These are phyloP conservation scores for Globisporangium orthogonon DNA, from an alignment of 352 stramenopile species.

Conservation along the genomic window DNA sequence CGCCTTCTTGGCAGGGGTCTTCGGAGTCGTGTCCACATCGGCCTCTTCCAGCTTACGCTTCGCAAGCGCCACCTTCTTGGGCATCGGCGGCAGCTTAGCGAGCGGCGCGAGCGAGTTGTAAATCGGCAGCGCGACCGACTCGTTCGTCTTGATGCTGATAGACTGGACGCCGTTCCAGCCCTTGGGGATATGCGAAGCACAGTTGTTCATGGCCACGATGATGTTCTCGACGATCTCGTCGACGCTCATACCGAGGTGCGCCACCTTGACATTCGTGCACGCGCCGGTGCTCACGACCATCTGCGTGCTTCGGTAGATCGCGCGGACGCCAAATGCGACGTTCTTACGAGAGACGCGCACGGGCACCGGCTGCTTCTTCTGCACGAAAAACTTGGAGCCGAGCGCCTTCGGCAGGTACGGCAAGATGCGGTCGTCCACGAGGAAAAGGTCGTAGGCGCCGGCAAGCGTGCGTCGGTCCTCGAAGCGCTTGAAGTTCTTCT, in stretches of 20 bases:
- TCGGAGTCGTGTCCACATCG: background rate
- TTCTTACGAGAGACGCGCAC: conserved; percentile 70
- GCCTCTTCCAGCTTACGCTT: conserved; percentile 67
- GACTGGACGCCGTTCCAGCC: conserved; percentile 90
- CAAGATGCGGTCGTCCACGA: conserved; percentile 73
- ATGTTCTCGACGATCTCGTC: conserved; percentile 77
- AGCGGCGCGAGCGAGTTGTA: conserved; percentile 79
- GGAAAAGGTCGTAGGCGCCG: conserved; percentile 69
- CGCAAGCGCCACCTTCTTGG: conserved; percentile 41
- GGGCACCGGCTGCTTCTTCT: conserved; percentile 77
- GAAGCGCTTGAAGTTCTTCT: conserved; percentile 74
- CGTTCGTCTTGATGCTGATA: conserved; percentile 88
- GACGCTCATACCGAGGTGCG: conserved; percentile 45
- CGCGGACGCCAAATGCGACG: conserved; percentile 35
- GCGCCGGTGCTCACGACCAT: conserved; percentile 82
- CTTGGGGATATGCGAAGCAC: conserved; percentile 74
- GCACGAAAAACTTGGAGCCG: conserved; percentile 64
- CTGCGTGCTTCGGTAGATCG: conserved; percentile 60
- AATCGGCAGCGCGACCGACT: conserved; percentile 87
- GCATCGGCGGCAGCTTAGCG: conserved; percentile 51
- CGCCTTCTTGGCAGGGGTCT: conserved; percentile 19
- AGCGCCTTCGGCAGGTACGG: conserved; percentile 64
- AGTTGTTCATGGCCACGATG: conserved; percentile 65
- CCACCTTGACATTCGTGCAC: conserved; percentile 88
- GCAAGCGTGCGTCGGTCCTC: conserved; percentile 68